These are phyloP conservation scores for Parathielavia hyrcaniae DNA, from an alignment of 495 filamentous ascomycete genomes.

Conservation along the genomic window DNA sequence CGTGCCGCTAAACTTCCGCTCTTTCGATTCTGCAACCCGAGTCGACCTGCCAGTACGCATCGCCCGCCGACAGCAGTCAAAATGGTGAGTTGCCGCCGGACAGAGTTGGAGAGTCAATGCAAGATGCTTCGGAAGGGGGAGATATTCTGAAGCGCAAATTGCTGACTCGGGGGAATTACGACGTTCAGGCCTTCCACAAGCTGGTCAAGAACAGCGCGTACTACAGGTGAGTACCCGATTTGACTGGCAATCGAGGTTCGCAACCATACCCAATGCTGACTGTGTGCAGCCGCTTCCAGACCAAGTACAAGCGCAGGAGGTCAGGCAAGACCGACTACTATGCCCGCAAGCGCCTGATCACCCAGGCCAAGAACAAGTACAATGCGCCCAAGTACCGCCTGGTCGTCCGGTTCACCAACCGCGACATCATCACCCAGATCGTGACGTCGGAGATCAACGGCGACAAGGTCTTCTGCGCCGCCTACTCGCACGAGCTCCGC, in stretches of 20 bases:
- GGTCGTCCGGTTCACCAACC: conserved; percentile 99
- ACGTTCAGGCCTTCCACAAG: conserved; percentile 83
- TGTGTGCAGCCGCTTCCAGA: conserved; percentile 80
- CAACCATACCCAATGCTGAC: conserved; percentile 15
- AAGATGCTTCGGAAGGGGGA: conserved; percentile 85
- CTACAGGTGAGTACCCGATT: conserved; percentile 67
- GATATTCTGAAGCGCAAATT: conserved; percentile 91
- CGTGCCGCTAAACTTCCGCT: conserved; percentile 24
- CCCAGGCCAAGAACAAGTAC: conserved; percentile 99
- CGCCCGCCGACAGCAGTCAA: conserved; percentile 46
- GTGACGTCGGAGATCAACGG: conserved; percentile 92
- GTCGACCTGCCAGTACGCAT: conserved; percentile 27
- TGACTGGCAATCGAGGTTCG: background rate
- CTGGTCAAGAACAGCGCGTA: conserved; percentile 92
- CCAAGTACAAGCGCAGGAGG: conserved; percentile 98
- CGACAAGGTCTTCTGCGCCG: conserved; percentile 89
- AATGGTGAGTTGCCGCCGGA: conserved; percentile 48
- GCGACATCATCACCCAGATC: conserved; percentile 97
- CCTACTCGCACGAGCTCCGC: conserved; percentile 97
- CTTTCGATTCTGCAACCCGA: conserved; percentile 29
- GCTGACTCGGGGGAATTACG: conserved; percentile 74
- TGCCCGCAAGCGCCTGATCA: conserved; percentile 97
- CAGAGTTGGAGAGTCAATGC: conserved; percentile 63
- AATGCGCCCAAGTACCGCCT: conserved; percentile 99
- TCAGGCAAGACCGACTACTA: conserved; percentile 99